Percentiles rank a stretch among this genome's conserved stretches.
These are phyloP conservation scores for Daldinia childiae DNA, from an alignment of 495 filamentous ascomycete species.

Conservation along the genomic window DNA sequence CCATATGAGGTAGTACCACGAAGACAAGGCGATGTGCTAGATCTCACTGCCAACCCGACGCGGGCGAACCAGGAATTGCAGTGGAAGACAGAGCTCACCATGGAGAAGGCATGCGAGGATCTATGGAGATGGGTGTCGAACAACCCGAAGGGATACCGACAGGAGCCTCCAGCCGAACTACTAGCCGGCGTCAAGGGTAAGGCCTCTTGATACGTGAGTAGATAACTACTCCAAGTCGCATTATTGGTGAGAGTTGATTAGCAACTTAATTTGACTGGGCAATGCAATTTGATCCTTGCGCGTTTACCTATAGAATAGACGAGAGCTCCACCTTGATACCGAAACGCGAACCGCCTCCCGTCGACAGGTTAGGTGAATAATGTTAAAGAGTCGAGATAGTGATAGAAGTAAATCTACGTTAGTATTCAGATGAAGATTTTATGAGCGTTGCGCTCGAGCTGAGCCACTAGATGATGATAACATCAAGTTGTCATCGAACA, in stretches of 20 bases:
- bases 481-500: background rate
- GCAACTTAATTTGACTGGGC: slow-evolving; percentile 10
- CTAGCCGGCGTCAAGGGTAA: slow-evolving; percentile 71
- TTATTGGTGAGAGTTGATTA: slow-evolving; percentile 20
- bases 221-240: slow-evolving; percentile 4
- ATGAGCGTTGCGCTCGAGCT: background rate
- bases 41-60: slow-evolving; percentile 91
- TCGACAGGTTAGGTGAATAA: background rate
- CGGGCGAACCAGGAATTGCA: slow-evolving; percentile 86
- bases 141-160: slow-evolving; percentile 94
- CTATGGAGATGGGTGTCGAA: slow-evolving; percentile 96
- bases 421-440: background rate
- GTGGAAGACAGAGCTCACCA: slow-evolving; percentile 90
- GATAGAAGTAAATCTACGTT: too few relatives aligned
- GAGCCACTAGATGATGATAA: background rate
- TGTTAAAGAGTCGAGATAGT: background rate
- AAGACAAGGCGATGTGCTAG: slow-evolving; percentile 88
- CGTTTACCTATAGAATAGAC: slow-evolving; percentile 30
- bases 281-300: slow-evolving; percentile 8
- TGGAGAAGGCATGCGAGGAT: slow-evolving; percentile 93
- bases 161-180: slow-evolving; percentile 85
- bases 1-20: slow-evolving; percentile 87
- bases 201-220: slow-evolving; percentile 35
- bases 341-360: background rate
- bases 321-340: background rate